Conservation (phyloP, 2,329 filamentous ascomycete genomes). For the Metarhizium album region DNA sequence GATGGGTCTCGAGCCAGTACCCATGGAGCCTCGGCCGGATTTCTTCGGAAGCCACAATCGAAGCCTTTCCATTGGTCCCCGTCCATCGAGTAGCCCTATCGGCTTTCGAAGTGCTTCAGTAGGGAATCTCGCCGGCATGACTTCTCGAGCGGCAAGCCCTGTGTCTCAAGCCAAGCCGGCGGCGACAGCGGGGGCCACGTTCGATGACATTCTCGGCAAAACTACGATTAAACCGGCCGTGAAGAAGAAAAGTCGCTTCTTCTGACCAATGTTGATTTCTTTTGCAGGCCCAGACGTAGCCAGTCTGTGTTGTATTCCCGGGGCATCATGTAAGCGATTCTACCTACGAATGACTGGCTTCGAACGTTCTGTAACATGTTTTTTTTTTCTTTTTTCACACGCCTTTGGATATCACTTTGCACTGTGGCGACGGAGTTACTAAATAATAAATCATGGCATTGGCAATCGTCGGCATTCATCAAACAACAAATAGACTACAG, state of each 20-base stretch:
- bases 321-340: neutral
- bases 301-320: neutral
- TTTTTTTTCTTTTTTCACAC: constrained; percentile 1
- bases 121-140: constrained; percentile 23
- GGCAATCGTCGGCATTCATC: constrained; percentile 6
- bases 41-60: constrained; percentile 19
- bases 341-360: neutral
- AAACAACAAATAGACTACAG: constrained; percentile 10
- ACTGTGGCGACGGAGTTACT: constrained; percentile 5
- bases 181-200: constrained; percentile 27
- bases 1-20: constrained; percentile 32
- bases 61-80: constrained; percentile 25
- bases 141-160: constrained; percentile 7
- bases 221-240: constrained; percentile 16
- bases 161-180: constrained; percentile 12
- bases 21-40: constrained; percentile 24
- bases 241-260: constrained; percentile 33
- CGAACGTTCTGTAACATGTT: constrained; percentile 1
- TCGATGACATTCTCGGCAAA: constrained; percentile 36
- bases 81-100: constrained; percentile 21
- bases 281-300: neutral
- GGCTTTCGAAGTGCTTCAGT: constrained; percentile 23
- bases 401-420: constrained; percentile 2
- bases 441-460: neutral
- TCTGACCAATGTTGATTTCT: constrained; percentile 13